Base-by-base conservation (phyloP, 2,329 filamentous ascomycete species). In the Lecanicillium sp. region DNA sequence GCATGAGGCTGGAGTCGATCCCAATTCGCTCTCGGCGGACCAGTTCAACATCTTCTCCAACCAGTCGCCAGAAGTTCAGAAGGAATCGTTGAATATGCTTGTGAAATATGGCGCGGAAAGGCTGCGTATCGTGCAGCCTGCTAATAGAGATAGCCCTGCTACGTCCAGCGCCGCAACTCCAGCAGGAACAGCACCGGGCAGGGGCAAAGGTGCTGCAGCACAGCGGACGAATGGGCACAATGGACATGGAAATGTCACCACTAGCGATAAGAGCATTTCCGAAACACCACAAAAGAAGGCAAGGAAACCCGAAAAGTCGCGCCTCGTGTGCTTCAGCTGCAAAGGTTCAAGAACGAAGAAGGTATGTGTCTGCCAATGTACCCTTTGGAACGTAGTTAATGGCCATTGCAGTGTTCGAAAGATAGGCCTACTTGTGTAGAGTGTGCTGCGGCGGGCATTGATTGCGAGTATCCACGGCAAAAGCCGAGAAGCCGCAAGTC, bases 1-100 rank as follows among this genome's bases (percentile, higher is more conserved):
- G 5, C 55, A 33, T 3, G 60, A 62, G 2, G 64, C 57, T n/a
- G 63, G 60, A 4, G 64, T 78, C n/a, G 65, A 74, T 28, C 72
- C 71, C 1, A 55, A 59, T 3, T 70, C 71, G 1, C 56, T 78
- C 9, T 73, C 70, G 1, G 44, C 55, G 4, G 73, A 78, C 33
- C 74, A 78, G 48, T 75, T 78, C 43, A 68, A 60, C 46, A 78
- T 77, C 13, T 75, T 79, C 46, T 63, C 73, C 8, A 78, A 79
- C 39, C 75, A 79, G 53, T 67, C 73, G 1, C 72, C 73, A 0
- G 63, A 68, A 3, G 53, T 78, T 5, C 75, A 78, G 45, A 57
- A 60, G 37, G 64, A 72, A 38, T 78, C 75, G 1, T 54, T 79
- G 12, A 63, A 60, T 2, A 73, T 79, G 72, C 60, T 78, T 9